Conservation (phyloP, 768 basidiomycete species). For the Hypholoma fasciculare region DNA sequence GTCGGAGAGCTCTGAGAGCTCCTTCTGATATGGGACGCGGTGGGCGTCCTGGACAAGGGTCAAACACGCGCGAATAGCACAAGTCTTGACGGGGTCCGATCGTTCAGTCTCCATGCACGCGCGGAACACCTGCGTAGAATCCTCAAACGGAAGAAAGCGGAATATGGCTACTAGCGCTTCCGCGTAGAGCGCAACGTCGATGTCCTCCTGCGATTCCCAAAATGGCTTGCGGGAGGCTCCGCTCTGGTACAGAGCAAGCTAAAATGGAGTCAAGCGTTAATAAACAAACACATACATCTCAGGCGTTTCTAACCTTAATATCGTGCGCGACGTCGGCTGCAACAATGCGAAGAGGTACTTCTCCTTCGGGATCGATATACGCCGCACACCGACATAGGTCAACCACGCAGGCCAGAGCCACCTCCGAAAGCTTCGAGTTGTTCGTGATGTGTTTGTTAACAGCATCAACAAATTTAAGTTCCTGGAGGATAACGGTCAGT, state of each 20-base stretch:
- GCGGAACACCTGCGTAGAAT: constrained; percentile 59
- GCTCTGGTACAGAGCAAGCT: constrained; percentile 33
- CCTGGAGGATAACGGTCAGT: constrained; percentile 24
- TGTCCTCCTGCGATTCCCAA: constrained; percentile 70
- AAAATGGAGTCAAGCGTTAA: not conserved
- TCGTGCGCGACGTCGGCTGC: constrained; percentile 79
- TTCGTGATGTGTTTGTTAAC: constrained; percentile 57
- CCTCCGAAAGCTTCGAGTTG: constrained; percentile 60
- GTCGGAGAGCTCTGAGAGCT: constrained; percentile 47
- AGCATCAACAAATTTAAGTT: constrained; percentile 63
- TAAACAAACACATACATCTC: not conserved
- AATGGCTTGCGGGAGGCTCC: constrained; percentile 55
- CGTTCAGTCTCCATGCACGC: constrained; percentile 74
- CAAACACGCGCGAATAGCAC: constrained; percentile 71
- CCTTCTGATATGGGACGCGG: constrained; percentile 56
- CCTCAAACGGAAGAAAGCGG: constrained; percentile 65
- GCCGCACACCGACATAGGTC: constrained; percentile 79
- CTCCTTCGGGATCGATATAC: constrained; percentile 47
- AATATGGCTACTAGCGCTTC: constrained; percentile 74
- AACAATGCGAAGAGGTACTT: constrained; percentile 62
- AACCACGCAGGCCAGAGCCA: constrained; percentile 69
- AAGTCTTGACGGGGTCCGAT: constrained; percentile 79
- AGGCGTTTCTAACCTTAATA: constrained; percentile 74
- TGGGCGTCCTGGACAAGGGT: constrained; percentile 64
- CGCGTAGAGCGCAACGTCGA: constrained; percentile 75